phyloP scores from a whole-genome alignment of 2,329 filamentous ascomycete genomes.

The Colletotrichum aenigma region DNA sequence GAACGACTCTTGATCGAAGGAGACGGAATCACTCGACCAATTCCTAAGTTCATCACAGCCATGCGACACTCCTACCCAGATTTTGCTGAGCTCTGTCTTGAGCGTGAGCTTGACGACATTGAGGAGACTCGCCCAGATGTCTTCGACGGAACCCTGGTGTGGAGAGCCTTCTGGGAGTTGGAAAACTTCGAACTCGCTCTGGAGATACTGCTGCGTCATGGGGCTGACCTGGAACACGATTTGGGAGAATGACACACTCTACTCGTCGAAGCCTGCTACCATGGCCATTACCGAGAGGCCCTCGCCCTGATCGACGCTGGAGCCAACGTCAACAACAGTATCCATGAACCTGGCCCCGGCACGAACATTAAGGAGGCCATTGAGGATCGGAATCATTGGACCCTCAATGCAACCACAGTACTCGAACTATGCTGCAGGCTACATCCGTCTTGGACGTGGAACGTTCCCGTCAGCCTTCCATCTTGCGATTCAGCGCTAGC shows the following conservation, averaged over 20 bases:
- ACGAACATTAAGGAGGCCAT: background rate
- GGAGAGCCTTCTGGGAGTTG: background rate
- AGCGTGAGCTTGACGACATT: background rate
- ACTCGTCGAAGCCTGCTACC: background rate
- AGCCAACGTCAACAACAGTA: no score
- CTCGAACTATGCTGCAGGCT: background rate
- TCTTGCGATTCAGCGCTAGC: background rate
- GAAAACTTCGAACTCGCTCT: background rate
- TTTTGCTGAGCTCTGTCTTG: background rate
- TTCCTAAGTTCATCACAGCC: background rate
- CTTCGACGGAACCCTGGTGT: background rate
- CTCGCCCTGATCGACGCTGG: background rate
- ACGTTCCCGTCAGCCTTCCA: background rate
- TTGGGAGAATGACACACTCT: background rate
- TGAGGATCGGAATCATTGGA: no score
- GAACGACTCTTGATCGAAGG: background rate
- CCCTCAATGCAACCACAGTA: background rate
- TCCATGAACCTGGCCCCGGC: background rate
- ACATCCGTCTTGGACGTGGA: fast-evolving
- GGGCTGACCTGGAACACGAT: background rate
- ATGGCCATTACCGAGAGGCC: background rate
- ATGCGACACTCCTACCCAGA: background rate
- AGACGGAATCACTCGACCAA: fast-evolving
- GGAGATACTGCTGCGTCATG: background rate
- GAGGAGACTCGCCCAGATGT: background rate